Conservation (phyloP, 148 eudicot genomes). For the Camellia lanceoleosa region DNA sequence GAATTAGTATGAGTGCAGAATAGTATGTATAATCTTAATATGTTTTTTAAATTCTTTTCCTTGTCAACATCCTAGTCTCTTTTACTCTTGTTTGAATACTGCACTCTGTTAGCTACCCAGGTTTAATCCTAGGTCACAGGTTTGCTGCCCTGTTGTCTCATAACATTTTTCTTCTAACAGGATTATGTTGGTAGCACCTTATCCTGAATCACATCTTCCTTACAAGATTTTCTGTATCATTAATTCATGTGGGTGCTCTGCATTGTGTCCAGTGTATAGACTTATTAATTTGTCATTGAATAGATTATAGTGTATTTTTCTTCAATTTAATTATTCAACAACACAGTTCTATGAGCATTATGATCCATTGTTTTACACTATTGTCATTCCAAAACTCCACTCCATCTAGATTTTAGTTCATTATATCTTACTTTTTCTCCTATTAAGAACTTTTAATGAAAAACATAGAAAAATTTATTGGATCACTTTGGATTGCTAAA, state of each 20-base stretch:
- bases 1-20: background rate
- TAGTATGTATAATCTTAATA: background rate
- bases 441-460: no score
- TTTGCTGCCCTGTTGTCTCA: no score
- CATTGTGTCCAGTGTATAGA: background rate
- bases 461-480: no score
- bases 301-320: no score
- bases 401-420: no score
- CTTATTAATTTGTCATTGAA: no score
- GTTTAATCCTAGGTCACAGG: background rate
- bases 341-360: no score
- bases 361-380: no score
- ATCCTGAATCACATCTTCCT: background rate
- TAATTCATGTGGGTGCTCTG: background rate
- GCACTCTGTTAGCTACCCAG: background rate
- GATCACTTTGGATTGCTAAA: no score
- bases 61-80: background rate
- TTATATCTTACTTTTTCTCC: no score
- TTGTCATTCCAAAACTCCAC: no score
- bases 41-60: background rate
- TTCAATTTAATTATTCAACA: no score
- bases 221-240: background rate
- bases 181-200: background rate
- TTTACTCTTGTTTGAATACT: background rate
- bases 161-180: background rate